Conservation (phyloP, 148 eudicot genomes). For the Rhododendron molle region DNA sequence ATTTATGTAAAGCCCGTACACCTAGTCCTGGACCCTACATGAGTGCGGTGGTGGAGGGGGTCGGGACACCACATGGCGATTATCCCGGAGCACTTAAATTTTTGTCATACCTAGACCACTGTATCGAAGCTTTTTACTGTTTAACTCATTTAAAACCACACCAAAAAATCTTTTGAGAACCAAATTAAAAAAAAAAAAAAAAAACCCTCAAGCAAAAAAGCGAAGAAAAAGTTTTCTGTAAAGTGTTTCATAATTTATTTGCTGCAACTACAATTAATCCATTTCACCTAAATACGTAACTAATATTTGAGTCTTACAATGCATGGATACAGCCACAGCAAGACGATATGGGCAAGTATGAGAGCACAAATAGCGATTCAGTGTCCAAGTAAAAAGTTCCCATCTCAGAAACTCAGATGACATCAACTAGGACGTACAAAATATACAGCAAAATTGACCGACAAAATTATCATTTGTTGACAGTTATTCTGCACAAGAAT, state of each 20-base stretch:
- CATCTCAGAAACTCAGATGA: not conserved
- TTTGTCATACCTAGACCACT: too few relatives aligned
- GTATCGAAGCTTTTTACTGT: too few relatives aligned
- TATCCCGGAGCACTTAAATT: too few relatives aligned
- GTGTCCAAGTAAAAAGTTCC: not conserved
- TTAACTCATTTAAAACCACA: too few relatives aligned
- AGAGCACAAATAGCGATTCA: not conserved
- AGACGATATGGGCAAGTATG: not conserved
- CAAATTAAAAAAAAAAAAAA: not conserved
- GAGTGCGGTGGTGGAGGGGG: too few relatives aligned
- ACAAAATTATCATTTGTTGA: not conserved
- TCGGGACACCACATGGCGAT: too few relatives aligned
- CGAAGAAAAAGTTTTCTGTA: not conserved
- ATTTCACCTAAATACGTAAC: not conserved
- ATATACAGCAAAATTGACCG: not conserved
- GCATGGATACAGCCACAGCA: not conserved
- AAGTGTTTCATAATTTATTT: not conserved
- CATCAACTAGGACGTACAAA: not conserved
- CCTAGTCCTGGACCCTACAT: too few relatives aligned
- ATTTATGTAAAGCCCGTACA: too few relatives aligned
- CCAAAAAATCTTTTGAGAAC: too few relatives aligned
- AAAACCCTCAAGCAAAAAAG: not conserved
- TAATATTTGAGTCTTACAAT: not conserved
- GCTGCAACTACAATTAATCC: not conserved
- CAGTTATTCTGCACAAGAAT: not conserved